A percentile compares a stretch with the other conserved stretches of the same genome.
phyloP scores from a whole-genome alignment of 2,329 filamentous ascomycete genomes.

The Podosphaera aphanis region DNA sequence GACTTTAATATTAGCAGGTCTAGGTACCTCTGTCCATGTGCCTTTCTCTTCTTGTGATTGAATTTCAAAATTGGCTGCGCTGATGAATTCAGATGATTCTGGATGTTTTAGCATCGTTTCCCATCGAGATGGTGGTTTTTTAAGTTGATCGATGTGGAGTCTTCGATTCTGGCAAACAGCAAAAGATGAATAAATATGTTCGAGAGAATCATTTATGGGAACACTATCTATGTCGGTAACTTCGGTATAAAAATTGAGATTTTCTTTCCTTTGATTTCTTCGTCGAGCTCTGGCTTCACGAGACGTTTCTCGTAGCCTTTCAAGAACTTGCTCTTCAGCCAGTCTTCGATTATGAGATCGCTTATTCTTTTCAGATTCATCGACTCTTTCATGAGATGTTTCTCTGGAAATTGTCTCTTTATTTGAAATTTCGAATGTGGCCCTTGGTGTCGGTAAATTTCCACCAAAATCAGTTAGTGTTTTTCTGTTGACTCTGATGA shows the following conservation, averaged over 20 bases:
- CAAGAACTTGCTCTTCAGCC: background rate
- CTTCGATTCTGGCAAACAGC: background rate
- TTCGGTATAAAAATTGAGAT: too few relatives aligned
- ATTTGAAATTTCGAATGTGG: background rate
- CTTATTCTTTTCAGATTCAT: background rate
- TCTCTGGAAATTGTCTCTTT: background rate
- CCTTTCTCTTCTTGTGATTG: constrained; percentile 1
- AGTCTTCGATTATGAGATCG: background rate
- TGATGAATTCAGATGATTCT: constrained; percentile 1
- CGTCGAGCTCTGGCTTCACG: too few relatives aligned
- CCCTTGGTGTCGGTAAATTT: background rate
- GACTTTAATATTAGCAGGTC: background rate
- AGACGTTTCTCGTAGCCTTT: too few relatives aligned
- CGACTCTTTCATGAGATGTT: background rate
- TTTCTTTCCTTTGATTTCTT: too few relatives aligned
- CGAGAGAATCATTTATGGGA: background rate
- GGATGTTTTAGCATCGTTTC: background rate
- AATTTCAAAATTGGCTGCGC: background rate
- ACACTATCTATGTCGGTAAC: too few relatives aligned
- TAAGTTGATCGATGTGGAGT: background rate
- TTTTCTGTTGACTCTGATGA: background rate
- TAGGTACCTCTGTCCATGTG: background rate
- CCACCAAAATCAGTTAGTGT: background rate
- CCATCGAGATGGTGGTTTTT: constrained; percentile 1
- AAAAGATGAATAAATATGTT: background rate